Evolutionary conservation across 441 rosid genomes (phyloP), one percentile per base, ranked within the genome.

Genomic region (Pelargonium cotyledonis): DNA sequence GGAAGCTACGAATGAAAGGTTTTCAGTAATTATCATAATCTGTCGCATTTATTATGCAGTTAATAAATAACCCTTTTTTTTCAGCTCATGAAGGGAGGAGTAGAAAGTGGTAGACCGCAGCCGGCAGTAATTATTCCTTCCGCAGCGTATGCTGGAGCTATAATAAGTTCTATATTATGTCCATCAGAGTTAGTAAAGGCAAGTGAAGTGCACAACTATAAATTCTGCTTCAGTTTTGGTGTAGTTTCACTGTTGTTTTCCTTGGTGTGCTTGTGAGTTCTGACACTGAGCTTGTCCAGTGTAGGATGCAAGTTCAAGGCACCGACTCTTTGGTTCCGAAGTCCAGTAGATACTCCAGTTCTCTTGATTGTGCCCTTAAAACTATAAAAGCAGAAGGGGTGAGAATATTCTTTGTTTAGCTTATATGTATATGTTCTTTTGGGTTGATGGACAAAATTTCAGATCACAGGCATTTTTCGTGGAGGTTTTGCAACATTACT

Each of bases 231-330:
- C 8, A 7, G 3, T 4, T 0, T 15, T 15, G 31, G 58, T 70
- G 11, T 63, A 38, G 35, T 51, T 44, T 55, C 38, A 63, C 12
- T 26, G 29, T 74, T 70, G 12, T 70, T 71, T 64, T 71, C 62
- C 49, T 68, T 63, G 35, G 38, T 71, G 68, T 84, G 69, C 65
- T 53, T 61, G 63, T 47, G 55, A 47, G 55, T 10, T 47, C 15
- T 82, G 84, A 83, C 80, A 77, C 67, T 68, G 66, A 66, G 76
- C 76, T 80, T 75, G n/a, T 87, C 65, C 94, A 94, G 92, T 90
- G 96, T 85, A 90, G 96, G 84, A 88, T 91, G 96, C 99, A 95
- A 86, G 82, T 94, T 81, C 99, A 94, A 77, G 97, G 95, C 73
- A 77, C 94, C 0, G 90, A 85, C 70, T 85, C 94, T 6, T 63